These are phyloP conservation scores for Naganishia onofrii DNA, from an alignment of 768 basidiomycete species.

Conservation along the genomic window DNA sequence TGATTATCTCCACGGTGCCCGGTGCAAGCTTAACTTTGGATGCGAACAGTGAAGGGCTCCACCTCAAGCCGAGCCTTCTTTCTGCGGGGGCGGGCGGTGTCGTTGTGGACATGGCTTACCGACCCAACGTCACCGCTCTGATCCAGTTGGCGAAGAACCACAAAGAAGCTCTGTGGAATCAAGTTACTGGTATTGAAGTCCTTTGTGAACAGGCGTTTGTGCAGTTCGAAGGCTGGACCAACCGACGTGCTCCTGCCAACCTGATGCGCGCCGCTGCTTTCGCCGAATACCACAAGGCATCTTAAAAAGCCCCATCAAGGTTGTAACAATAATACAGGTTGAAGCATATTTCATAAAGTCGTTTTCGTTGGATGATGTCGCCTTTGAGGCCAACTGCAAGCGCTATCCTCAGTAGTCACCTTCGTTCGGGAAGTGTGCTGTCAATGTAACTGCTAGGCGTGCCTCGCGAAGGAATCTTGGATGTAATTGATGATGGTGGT, in stretches of 20 bases:
- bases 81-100: conserved; percentile 62
- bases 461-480: too few species aligned
- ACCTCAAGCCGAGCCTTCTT: conserved; percentile 63
- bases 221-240: conserved; percentile 50
- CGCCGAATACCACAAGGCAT: conserved; percentile 37
- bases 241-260: conserved; percentile 42
- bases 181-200: conserved; percentile 48
- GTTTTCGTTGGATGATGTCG: too few species aligned
- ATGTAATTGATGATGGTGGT: too few species aligned
- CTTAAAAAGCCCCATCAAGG: conserved; percentile 17
- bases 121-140: conserved; percentile 79
- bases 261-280: conserved; percentile 46
- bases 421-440: too few species aligned
- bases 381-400: too few species aligned
- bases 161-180: conserved; percentile 39
- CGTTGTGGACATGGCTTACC: conserved; percentile 92
- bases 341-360: background rate
- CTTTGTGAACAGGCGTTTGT: conserved; percentile 48
- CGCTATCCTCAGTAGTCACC: too few species aligned
- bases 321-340: background rate
- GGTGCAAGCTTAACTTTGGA: conserved; percentile 59
- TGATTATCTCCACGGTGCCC: conserved; percentile 88
- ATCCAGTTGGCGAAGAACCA: conserved; percentile 63
- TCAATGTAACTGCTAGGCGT: too few species aligned
- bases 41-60: conserved; percentile 53